Evolutionary conservation across 2,329 filamentous ascomycete genomes (phyloP).

Genomic region (Hypoxylon sp.): DNA sequence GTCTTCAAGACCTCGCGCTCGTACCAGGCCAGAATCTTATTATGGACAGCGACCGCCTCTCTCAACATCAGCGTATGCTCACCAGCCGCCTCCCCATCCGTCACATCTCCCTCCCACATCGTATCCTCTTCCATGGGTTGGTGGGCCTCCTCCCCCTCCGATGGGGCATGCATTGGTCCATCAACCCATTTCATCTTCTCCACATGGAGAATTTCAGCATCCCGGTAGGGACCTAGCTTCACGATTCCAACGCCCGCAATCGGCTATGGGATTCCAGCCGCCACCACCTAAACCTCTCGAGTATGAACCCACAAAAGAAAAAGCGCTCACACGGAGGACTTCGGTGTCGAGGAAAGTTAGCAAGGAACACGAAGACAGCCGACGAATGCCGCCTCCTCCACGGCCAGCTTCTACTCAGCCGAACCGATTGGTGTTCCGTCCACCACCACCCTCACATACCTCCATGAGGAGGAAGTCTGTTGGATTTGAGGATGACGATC

Average conservation of each 20-base stretch:
- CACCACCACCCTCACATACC: constrained; percentile 48
- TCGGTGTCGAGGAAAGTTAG: constrained; percentile 58
- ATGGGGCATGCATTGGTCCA: constrained; percentile 45
- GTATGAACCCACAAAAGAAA: constrained; percentile 58
- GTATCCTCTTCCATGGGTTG: constrained; percentile 43
- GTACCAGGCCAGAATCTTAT: constrained; percentile 58
- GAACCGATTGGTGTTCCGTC: constrained; percentile 52
- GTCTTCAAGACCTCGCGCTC: constrained; percentile 58
- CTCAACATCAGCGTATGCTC: constrained; percentile 56
- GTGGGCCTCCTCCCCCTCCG: constrained; percentile 32
- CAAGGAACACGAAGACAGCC: constrained; percentile 62
- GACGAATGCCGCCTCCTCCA: constrained; percentile 65
- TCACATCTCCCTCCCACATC: constrained; percentile 52
- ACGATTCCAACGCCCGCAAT: constrained; percentile 56
- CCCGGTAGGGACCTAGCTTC: constrained; percentile 47
- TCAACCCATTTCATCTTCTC: constrained; percentile 38
- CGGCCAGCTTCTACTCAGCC: constrained; percentile 57
- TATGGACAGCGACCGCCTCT: constrained; percentile 58
- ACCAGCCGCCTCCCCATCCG: constrained; percentile 51
- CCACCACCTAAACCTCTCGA: constrained; percentile 59
- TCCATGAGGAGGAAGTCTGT: constrained; percentile 51
- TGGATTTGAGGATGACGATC: constrained; percentile 50
- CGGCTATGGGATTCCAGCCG: constrained; percentile 59
- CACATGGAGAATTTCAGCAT: constrained; percentile 39
- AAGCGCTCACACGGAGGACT: constrained; percentile 58